A percentile compares a stretch with the other conserved stretches of the same genome.
Conservation (phyloP, 2,329 filamentous ascomycete genomes). For the Cladophialophora carrionii region DNA sequence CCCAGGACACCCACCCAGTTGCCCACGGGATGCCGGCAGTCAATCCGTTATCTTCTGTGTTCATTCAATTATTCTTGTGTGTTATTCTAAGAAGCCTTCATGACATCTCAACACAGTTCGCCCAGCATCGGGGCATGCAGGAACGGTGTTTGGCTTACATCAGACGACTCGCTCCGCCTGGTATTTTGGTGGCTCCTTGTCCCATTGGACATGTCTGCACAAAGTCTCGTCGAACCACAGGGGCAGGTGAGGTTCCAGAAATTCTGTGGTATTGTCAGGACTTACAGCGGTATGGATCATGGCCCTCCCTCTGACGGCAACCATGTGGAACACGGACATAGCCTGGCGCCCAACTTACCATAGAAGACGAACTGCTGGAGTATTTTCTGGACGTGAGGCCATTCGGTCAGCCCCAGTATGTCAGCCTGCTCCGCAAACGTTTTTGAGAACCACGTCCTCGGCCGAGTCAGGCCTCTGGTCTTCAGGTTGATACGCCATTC, state of each 20-base stretch:
- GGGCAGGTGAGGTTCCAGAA: slow-evolving; percentile 16
- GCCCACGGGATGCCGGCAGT: not conserved
- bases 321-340: not conserved
- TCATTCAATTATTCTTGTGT: not conserved
- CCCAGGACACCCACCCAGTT: too few relatives aligned
- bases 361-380: slow-evolving; percentile 19
- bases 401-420: slow-evolving; percentile 12
- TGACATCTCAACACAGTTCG: not conserved
- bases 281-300: not conserved
- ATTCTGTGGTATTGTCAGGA: slow-evolving; percentile 5
- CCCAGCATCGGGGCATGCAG: not conserved
- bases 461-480: not conserved
- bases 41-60: not conserved
- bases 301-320: not conserved
- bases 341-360: not conserved
- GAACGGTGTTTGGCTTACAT: not conserved
- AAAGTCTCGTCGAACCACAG: slow-evolving; percentile 22
- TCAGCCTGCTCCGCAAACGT: slow-evolving; percentile 15
- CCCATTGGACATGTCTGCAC: not conserved
- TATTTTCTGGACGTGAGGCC: slow-evolving; percentile 11
- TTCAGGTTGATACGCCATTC: slow-evolving; percentile 18
- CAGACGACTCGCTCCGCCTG: not conserved
- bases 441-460: slow-evolving; percentile 16
- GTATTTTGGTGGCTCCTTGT: not conserved
- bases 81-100: not conserved